These are phyloP conservation scores for Rhytidhysteron rufulum DNA, from an alignment of 2,329 filamentous ascomycete species.

Conservation along the genomic window DNA sequence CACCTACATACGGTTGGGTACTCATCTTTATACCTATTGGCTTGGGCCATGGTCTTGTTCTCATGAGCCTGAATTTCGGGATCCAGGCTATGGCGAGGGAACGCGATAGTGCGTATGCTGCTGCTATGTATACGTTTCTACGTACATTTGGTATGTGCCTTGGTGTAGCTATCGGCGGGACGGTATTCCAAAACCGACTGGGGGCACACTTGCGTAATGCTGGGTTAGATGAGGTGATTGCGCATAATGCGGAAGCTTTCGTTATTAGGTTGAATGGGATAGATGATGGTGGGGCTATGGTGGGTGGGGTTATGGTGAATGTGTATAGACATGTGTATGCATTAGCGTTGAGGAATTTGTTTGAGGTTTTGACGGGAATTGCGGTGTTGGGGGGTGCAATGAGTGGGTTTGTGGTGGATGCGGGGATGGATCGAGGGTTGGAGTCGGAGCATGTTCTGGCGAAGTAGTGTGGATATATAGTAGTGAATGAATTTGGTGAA, in stretches of 20 bases:
- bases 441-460: background rate
- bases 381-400: slow-evolving; percentile 17
- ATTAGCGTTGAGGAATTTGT: slow-evolving; percentile 22
- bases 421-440: slow-evolving; percentile 19
- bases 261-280: slow-evolving; percentile 18
- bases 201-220: slow-evolving; percentile 18
- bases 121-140: slow-evolving; percentile 37
- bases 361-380: slow-evolving; percentile 17
- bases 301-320: slow-evolving; percentile 14
- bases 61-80: slow-evolving; percentile 38
- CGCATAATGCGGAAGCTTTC: slow-evolving; percentile 26
- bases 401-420: slow-evolving; percentile 24
- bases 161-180: slow-evolving; percentile 33
- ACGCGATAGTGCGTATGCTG: slow-evolving; percentile 31
- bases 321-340: slow-evolving; percentile 24
- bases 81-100: slow-evolving; percentile 35
- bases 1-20: slow-evolving; percentile 32
- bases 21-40: slow-evolving; percentile 38
- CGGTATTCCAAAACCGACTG: slow-evolving; percentile 42
- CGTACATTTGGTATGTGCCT: slow-evolving; percentile 43
- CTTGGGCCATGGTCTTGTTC: slow-evolving; percentile 40
- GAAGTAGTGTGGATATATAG: background rate
- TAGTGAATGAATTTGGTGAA: too few species aligned
- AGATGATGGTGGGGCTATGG: slow-evolving; percentile 11
- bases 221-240: slow-evolving; percentile 18